Evolutionary conservation across 306 rosid species (phyloP), one percentile per base, ranked within the genome.

Genomic region (Herpetospermum pedunculosum): DNA sequence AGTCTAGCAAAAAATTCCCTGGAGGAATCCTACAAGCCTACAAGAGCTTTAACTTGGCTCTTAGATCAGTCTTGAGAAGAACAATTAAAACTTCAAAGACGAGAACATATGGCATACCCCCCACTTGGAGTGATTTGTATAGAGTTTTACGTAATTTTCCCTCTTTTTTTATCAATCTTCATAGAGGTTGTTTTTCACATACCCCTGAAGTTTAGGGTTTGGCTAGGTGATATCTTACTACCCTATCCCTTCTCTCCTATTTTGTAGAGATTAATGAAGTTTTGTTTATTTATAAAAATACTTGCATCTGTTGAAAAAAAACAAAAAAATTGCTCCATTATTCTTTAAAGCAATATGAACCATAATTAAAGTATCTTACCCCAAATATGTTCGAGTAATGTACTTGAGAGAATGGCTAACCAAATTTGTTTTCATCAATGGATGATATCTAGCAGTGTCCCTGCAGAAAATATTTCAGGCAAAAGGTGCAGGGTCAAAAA

Each of bases 331-430:
- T 29, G 40, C 46, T 8, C 44, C 34, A 62, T 18, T n/a, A 62
- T 62, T 62, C 70, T 62, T 34, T 16, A 62, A 32, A 62, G 14
- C 28, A 62, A 62, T 62, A 62, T 32, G 70, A 32, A 34, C 38
- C 19, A 52, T 7, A 52, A 5, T 10, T 48, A 55, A 53, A 48
- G 82, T 64, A 75, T 83, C 90, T 89, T 89, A 75, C 97, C 97
- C 97, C 18, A 92, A 79, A 86, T 87, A 89, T 82, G 87, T 88
- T 74, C 74, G 73, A 68, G 92, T 86, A 69, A 92, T 96, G 85
- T 92, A 89, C 87, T 89, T 92, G 46, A 92, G 93, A 0, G 96
- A 83, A 78, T 88, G 93, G 83, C 97, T 86, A 80, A 69, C 90
- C 21, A 86, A 69, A 78, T 92, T 92, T 81, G 97, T 92, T 79